These are phyloP conservation scores for Colletotrichum echinochloae DNA, from an alignment of 2,329 filamentous ascomycete genomes.

Conservation along the genomic window DNA sequence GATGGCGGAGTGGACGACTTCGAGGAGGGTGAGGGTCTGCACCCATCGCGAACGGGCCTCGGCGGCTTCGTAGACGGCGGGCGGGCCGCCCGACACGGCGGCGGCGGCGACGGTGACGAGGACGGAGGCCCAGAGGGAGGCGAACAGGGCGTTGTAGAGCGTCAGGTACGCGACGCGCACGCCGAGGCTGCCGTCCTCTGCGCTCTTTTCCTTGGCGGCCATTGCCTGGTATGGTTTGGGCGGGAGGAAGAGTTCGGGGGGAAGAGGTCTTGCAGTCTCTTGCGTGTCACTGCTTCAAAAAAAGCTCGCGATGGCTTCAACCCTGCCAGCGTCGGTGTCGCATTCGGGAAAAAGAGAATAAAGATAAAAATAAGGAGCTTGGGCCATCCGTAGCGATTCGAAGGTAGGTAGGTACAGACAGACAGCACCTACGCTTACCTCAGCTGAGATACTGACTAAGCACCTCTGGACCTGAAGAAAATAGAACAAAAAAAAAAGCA, in stretches of 20 bases:
- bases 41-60: slow-evolving; percentile 80
- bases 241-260: too few species aligned
- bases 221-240: slow-evolving; percentile 6
- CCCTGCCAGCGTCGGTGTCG: too few species aligned
- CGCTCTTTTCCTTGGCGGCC: neutral
- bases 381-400: too few species aligned
- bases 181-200: neutral
- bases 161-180: slow-evolving; percentile 73
- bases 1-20: slow-evolving; percentile 83
- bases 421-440: too few species aligned
- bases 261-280: too few species aligned
- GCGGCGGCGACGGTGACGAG: slow-evolving; percentile 73
- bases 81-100: slow-evolving; percentile 61
- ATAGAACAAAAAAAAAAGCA: too few species aligned
- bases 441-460: too few species aligned
- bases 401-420: too few species aligned
- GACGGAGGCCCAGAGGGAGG: slow-evolving; percentile 81
- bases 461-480: too few species aligned
- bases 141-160: slow-evolving; percentile 84
- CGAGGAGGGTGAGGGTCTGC: slow-evolving; percentile 85
- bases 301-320: neutral
- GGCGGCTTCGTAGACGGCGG: slow-evolving; percentile 69
- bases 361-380: too few species aligned
- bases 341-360: too few species aligned
- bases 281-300: neutral